These are phyloP conservation scores for Lentinus brumalis DNA, from an alignment of 768 basidiomycete species.

Conservation along the genomic window DNA sequence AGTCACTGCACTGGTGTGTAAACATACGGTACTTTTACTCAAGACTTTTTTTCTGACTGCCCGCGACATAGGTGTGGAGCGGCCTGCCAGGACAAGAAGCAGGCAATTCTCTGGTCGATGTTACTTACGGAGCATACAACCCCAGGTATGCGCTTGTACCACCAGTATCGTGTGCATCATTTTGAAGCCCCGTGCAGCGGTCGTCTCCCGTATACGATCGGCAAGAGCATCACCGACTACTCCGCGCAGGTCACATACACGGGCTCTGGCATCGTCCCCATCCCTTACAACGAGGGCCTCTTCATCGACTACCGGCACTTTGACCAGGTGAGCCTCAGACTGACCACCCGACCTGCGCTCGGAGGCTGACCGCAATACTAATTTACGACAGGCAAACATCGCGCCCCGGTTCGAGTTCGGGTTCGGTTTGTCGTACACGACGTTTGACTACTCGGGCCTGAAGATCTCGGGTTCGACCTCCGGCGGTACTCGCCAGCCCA, in stretches of 20 bases:
- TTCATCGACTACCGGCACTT: constrained; percentile 40
- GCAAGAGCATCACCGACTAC: constrained; percentile 56
- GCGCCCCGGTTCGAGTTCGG: constrained; percentile 86
- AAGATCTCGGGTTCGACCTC: constrained; percentile 40
- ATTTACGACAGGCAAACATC: constrained; percentile 57
- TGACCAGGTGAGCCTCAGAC: constrained; percentile 29
- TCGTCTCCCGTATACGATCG: constrained; percentile 74
- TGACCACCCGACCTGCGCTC: no score
- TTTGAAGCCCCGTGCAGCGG: constrained; percentile 36
- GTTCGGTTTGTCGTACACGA: constrained; percentile 84
- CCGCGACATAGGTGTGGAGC: constrained; percentile 42
- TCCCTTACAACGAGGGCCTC: constrained; percentile 64
- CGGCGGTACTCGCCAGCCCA: constrained; percentile 15
- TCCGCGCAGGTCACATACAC: constrained; percentile 40
- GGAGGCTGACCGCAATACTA: neutral
- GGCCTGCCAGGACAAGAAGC: constrained; percentile 74
- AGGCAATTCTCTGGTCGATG: constrained; percentile 71
- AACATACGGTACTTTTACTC: neutral
- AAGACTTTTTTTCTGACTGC: neutral
- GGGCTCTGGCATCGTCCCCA: constrained; percentile 39
- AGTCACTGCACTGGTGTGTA: constrained; percentile 2
- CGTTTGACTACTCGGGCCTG: constrained; percentile 70
- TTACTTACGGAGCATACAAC: constrained; percentile 76
- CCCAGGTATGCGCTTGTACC: constrained; percentile 43
- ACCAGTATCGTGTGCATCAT: neutral